phyloP scores from a whole-genome alignment of 495 filamentous ascomycete genomes.

The Hypoxylon crocopeplum region DNA sequence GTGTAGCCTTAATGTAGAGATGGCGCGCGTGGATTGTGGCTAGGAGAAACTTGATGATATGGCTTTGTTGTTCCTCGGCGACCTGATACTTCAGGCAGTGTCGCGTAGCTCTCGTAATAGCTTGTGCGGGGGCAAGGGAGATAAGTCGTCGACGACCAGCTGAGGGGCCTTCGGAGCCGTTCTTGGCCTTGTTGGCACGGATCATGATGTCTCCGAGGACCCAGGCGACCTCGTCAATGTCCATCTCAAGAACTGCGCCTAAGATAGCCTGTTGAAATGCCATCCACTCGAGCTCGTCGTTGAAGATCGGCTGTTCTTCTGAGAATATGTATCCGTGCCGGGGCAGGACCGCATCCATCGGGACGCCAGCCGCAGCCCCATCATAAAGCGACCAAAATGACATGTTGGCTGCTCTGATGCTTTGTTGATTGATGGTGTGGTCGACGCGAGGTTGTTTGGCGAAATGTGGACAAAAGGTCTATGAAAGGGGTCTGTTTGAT shows the following conservation, averaged over 20 bases:
- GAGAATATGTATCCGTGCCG: slow-evolving; percentile 10
- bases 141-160: no score
- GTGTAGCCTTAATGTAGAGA: slow-evolving; percentile 7
- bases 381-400: no score
- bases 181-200: background rate
- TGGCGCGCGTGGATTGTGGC: background rate
- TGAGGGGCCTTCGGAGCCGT: background rate
- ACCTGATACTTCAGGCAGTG: no score
- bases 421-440: no score
- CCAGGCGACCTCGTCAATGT: background rate
- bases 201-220: slow-evolving; percentile 7
- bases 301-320: slow-evolving; percentile 9
- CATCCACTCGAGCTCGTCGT: background rate
- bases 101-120: no score
- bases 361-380: no score
- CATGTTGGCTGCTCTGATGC: no score
- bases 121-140: no score
- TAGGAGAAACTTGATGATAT: background rate
- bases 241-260: background rate
- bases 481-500: no score
- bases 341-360: slow-evolving; percentile 12
- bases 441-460: no score
- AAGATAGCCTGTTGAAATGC: slow-evolving; percentile 9
- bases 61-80: background rate
- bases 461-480: no score